These are phyloP conservation scores for Ascochyta clinopodiicola DNA, from an alignment of 2,329 filamentous ascomycete genomes.

Conservation along the genomic window DNA sequence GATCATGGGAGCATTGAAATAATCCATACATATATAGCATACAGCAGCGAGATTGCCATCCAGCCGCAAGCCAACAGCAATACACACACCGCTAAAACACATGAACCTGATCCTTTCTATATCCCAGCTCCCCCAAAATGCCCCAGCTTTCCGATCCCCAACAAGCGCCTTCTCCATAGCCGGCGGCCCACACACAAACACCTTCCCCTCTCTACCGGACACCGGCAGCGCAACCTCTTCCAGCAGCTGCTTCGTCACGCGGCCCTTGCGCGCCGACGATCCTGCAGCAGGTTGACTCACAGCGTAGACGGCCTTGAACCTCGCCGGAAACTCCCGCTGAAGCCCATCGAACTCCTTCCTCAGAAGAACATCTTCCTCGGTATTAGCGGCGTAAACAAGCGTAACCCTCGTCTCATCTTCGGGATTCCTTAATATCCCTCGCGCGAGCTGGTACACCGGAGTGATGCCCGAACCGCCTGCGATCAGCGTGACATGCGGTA, in stretches of 20 bases:
- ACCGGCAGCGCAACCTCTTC: slow-evolving; percentile 52
- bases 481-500: slow-evolving; percentile 67
- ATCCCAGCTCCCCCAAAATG: not conserved
- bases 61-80: no score
- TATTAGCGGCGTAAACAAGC: slow-evolving; percentile 71
- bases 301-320: slow-evolving; percentile 65
- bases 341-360: slow-evolving; percentile 62
- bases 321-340: slow-evolving; percentile 58
- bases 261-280: slow-evolving; percentile 59
- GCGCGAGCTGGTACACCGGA: slow-evolving; percentile 70
- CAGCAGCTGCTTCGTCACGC: slow-evolving; percentile 64
- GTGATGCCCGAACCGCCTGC: slow-evolving; percentile 77
- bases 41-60: no score
- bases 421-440: slow-evolving; percentile 67
- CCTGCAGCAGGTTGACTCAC: slow-evolving; percentile 58
- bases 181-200: slow-evolving; percentile 74
- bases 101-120: slow-evolving; percentile 55
- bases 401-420: slow-evolving; percentile 68
- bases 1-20: no score
- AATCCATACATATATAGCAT: no score
- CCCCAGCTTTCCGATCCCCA: not conserved
- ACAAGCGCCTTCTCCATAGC: slow-evolving; percentile 44
- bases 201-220: slow-evolving; percentile 55
- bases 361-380: slow-evolving; percentile 67
- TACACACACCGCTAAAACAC: no score